Evolutionary conservation across 225 moss, liverwort and hornwort species (phyloP), one percentile per base, ranked within the genome.

Genomic region (Pseudoscleropodium purum): DNA sequence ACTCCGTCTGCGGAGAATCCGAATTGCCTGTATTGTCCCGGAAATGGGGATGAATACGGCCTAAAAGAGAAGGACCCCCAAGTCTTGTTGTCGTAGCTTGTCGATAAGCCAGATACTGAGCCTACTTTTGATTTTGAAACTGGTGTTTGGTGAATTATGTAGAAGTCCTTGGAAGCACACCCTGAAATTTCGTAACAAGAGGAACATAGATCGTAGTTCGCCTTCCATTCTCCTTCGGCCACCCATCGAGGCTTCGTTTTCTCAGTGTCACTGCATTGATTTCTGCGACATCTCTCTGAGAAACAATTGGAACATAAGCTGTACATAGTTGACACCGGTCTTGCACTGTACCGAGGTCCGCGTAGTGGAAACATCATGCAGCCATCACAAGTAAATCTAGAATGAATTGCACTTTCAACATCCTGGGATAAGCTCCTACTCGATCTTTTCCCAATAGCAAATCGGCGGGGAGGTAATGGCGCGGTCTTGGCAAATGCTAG

Each of bases 51-150:
- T 5, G 54, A 57, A 5, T 0, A 0, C 10, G 57, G 26, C 5
- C 0, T 0, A 11, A n/a, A 4, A n/a, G 0, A 3, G 0, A 79
- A 26, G 18, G 3, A 4, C 57, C 11, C 26, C 80, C 1, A 7
- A n/a, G 2, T 17, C 24, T 57, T 3, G 11, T 27, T 17, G 59
- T 23, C 3, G 80, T 59, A 10, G 60, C 39, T 5, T 80, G 18
- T 41, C 19, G 60, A 29, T 13, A 39, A 37, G 80, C 29, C 59
- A 59, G n/a, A 52, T 52, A 14, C 37, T 26, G 37, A 25, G 24
- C 54, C 54, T 15, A 15, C 39, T 54, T 39, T 56, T 30, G 70
- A 20, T 15, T 15, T 39, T 41, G 56, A 29, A 69, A n/a, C 39
- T 15, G 84, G 24, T 12, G 85, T 73, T 34, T 43, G 12, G 8